Conservation (phyloP, 805 yeast genomes). For the Kluyveromyces nonfermentans region DNA sequence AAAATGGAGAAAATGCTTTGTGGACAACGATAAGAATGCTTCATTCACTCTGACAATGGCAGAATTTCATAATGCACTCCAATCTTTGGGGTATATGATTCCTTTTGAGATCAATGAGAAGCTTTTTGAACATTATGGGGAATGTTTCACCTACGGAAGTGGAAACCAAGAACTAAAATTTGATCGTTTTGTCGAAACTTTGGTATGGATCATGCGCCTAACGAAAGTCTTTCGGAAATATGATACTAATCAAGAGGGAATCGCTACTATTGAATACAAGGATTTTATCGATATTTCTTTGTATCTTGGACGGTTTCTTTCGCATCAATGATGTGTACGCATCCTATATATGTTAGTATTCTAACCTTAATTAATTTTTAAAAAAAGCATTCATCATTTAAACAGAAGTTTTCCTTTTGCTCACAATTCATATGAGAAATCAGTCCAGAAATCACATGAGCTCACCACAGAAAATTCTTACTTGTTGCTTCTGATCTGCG, state of each 20-base stretch:
- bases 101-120: constrained; percentile 29
- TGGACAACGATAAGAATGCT: constrained; percentile 28
- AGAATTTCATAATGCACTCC: constrained; percentile 28
- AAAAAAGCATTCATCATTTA: too few relatives aligned
- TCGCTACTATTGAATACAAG: constrained; percentile 55
- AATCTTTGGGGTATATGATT: constrained; percentile 27
- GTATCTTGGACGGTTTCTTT: constrained; percentile 29
- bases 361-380: too few relatives aligned
- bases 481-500: too few relatives aligned
- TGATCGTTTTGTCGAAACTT: constrained; percentile 72
- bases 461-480: too few relatives aligned
- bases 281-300: constrained; percentile 51
- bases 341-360: too few relatives aligned
- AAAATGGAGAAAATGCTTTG: constrained; percentile 29
- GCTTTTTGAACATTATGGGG: constrained; percentile 29
- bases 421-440: too few relatives aligned
- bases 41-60: constrained; percentile 24
- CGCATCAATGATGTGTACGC: constrained; percentile 13
- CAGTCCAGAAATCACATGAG: too few relatives aligned
- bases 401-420: too few relatives aligned
- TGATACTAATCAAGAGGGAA: constrained; percentile 67
- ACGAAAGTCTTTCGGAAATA: constrained; percentile 72
- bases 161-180: constrained; percentile 45
- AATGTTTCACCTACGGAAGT: constrained; percentile 20
- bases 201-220: constrained; percentile 65